Percentiles rank a stretch among this genome's conserved stretches.
These are phyloP conservation scores for Epithemia pelagica DNA, from an alignment of 108 stramenopile genomes.

Conservation along the genomic window DNA sequence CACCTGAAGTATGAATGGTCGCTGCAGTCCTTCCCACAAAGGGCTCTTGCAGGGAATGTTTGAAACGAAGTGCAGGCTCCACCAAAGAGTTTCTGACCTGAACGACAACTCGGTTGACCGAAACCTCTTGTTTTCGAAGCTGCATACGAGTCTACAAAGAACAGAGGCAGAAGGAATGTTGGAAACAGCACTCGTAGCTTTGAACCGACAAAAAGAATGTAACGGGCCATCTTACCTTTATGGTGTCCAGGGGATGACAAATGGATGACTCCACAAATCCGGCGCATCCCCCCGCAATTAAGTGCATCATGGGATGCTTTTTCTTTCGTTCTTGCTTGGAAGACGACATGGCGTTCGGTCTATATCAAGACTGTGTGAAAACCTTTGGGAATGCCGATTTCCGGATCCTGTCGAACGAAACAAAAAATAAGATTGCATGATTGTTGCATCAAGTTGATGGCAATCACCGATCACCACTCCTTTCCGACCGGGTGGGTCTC, in stretches of 20 bases:
- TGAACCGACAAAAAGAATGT: not conserved
- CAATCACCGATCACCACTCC: too few species aligned
- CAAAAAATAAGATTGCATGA: too few species aligned
- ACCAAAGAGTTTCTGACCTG: conserved; percentile 30
- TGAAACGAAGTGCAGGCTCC: conserved; percentile 41
- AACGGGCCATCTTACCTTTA: conserved; percentile 43
- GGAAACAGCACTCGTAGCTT: not conserved
- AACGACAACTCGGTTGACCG: conserved; percentile 27
- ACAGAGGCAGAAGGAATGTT: not conserved
- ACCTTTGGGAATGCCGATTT: not conserved
- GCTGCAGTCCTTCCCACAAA: conserved; percentile 8
- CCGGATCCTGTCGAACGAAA: not conserved
- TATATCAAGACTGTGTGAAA: not conserved
- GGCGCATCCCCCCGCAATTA: conserved; percentile 89
- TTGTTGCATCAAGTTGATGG: too few species aligned
- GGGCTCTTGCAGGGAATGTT: conserved; percentile 30
- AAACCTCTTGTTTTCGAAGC: conserved; percentile 53
- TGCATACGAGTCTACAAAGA: conserved; percentile 76
- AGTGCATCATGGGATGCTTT: conserved; percentile 75
- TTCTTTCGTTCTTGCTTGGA: conserved; percentile 15
- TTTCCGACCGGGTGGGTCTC: not conserved
- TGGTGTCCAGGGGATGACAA: conserved; percentile 94
- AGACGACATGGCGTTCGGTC: not conserved
- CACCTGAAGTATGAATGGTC: not conserved
- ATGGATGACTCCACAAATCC: conserved; percentile 87